These are phyloP conservation scores for Castanospermum australe DNA, from an alignment of 306 rosid genomes.

Conservation along the genomic window DNA sequence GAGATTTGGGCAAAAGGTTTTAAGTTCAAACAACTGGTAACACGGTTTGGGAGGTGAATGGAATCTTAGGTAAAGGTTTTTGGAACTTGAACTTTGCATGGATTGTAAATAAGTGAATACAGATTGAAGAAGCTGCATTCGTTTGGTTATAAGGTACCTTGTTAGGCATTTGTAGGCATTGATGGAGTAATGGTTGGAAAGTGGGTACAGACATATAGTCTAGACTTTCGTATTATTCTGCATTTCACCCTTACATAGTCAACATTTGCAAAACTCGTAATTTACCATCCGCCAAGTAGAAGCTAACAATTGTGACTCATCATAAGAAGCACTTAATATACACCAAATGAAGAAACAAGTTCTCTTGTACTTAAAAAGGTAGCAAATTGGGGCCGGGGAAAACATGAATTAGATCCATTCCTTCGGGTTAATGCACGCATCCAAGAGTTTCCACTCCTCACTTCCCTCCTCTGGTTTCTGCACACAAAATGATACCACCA, in stretches of 20 bases:
- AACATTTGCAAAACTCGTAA: conserved; percentile 8
- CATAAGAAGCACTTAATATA: conserved; percentile 22
- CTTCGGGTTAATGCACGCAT: conserved; percentile 96
- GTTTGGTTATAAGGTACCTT: not conserved
- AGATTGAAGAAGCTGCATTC: not conserved
- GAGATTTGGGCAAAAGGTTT: too few species aligned
- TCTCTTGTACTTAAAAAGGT: not conserved
- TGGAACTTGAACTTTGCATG: too few species aligned
- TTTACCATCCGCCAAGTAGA: conserved; percentile 16
- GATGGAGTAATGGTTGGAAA: not conserved
- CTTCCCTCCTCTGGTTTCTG: conserved; percentile 98
- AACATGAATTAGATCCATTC: conserved; percentile 68
- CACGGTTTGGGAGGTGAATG: too few species aligned
- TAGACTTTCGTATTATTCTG: conserved; percentile 1
- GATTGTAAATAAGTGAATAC: not conserved
- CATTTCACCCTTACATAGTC: conserved; percentile 9
- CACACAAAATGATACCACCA: conserved; percentile 21
- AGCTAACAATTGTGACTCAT: conserved; percentile 14
- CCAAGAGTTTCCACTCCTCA: conserved; percentile 94
- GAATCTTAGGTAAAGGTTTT: too few species aligned
- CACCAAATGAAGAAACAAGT: conserved; percentile 25
- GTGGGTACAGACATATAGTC: not conserved
- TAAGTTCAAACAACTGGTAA: too few species aligned
- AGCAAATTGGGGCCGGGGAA: not conserved
- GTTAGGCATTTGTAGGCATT: not conserved